phyloP scores from a whole-genome alignment of 768 basidiomycete genomes.

The Russula foetens region DNA sequence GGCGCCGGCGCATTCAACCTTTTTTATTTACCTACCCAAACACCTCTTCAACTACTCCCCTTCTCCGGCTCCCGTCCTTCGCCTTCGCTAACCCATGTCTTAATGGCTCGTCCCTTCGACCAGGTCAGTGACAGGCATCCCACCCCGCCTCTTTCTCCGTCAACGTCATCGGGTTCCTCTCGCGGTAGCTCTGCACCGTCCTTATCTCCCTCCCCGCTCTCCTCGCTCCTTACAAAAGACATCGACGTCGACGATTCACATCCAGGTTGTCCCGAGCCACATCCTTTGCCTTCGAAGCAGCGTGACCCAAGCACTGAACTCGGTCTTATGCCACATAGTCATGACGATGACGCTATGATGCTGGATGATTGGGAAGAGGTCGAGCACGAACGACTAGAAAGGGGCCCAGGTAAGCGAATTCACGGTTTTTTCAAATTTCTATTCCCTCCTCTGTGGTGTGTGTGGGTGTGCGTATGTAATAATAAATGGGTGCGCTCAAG shows the following conservation, averaged over 20 bases:
- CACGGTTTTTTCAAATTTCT: neutral
- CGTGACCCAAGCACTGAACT: neutral
- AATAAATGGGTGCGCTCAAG: neutral
- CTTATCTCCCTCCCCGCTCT: conserved; percentile 6
- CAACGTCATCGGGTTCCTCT: conserved; percentile 10
- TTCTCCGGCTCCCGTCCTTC: neutral
- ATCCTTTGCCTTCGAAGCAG: neutral
- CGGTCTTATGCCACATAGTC: neutral
- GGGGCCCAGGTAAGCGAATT: conserved; percentile 7
- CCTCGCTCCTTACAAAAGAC: neutral
- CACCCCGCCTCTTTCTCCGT: conserved; percentile 18
- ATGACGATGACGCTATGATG: conserved; percentile 14
- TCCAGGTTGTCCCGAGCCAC: neutral
- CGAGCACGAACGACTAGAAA: neutral
- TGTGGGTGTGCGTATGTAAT: neutral
- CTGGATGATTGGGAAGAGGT: conserved; percentile 15
- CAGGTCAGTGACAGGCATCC: neutral
- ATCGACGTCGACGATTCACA: neutral
- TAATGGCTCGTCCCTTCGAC: conserved; percentile 7
- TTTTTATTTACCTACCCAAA: neutral
- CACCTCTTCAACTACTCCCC: neutral
- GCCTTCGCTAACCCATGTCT: conserved; percentile 2
- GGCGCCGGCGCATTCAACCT: conserved; percentile 2
- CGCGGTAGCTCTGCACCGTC: conserved; percentile 4
- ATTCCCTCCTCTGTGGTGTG: neutral